Percentiles rank a stretch among this genome's conserved stretches.
Evolutionary conservation across 1,139 yeast genomes (phyloP).

Genomic region (Suhomyces wounanorum): DNA sequence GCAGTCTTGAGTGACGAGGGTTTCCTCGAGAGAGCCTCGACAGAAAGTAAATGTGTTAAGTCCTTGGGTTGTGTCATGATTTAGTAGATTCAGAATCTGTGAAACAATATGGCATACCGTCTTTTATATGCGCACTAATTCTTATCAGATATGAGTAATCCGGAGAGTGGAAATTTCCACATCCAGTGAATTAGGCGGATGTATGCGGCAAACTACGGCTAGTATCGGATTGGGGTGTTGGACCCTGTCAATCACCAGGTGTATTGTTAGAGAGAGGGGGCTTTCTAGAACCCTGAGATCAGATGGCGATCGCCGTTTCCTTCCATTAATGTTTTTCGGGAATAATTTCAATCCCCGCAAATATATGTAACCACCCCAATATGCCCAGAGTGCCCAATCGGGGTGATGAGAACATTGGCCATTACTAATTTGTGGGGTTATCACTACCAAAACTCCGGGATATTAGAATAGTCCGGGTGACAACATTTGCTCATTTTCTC

Average conservation of each 20-base stretch:
- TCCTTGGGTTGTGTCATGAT: conserved; percentile 53
- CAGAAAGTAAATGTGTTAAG: conserved; percentile 71
- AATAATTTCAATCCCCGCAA: not conserved
- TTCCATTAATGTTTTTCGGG: not conserved
- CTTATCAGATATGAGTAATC: conserved; percentile 11
- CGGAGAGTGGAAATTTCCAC: conserved; percentile 1
- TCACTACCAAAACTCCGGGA: not conserved
- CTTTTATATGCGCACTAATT: not conserved
- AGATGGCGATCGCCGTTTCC: not conserved
- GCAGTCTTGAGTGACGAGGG: conserved; percentile 84
- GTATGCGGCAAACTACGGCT: conserved; percentile 3
- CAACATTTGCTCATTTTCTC: not conserved
- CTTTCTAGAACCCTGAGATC: not conserved
- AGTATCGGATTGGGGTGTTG: not conserved
- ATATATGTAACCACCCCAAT: not conserved
- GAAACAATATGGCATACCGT: not conserved
- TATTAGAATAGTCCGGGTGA: not conserved
- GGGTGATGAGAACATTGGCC: not conserved
- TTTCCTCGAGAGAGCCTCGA: conserved; percentile 74
- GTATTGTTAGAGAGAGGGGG: not conserved
- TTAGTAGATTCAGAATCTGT: not conserved
- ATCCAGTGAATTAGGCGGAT: conserved; percentile 5
- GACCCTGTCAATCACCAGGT: not conserved
- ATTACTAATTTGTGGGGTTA: not conserved
- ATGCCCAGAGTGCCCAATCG: not conserved